Percentiles rank a stretch among this genome's conserved stretches.
These are phyloP conservation scores for Lepiota venenata DNA, from an alignment of 768 basidiomycete species.

Conservation along the genomic window DNA sequence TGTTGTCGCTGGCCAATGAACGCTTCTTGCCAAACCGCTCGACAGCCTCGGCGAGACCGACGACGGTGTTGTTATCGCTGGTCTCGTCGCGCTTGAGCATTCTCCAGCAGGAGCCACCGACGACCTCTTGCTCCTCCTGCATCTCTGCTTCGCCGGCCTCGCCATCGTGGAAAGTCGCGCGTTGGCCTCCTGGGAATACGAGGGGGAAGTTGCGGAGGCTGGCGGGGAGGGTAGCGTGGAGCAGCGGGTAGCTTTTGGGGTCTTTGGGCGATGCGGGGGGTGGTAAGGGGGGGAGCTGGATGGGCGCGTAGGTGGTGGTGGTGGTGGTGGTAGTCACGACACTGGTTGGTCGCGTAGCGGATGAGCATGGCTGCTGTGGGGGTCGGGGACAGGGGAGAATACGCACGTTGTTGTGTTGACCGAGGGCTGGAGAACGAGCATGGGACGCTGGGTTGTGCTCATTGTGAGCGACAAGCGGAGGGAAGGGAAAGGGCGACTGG, in stretches of 20 bases:
- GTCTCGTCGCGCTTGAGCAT: conserved; percentile 69
- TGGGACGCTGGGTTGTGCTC: conserved; percentile 63
- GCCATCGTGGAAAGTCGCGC: conserved; percentile 76
- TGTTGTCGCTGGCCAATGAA: conserved; percentile 55
- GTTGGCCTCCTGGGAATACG: conserved; percentile 76
- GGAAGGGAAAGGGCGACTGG: conserved; percentile 15
- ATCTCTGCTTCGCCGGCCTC: conserved; percentile 61
- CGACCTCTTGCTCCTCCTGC: conserved; percentile 67
- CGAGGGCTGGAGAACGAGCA: conserved; percentile 72
- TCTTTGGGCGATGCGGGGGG: conserved; percentile 70
- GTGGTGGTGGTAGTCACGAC: conserved; percentile 92
- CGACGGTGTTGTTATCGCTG: conserved; percentile 42
- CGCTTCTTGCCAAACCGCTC: conserved; percentile 88
- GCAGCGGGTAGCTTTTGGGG: conserved; percentile 74
- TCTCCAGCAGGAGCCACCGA: conserved; percentile 68
- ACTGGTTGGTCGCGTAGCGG: conserved; percentile 37
- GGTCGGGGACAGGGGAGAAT: neutral
- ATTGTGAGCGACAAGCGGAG: conserved; percentile 34
- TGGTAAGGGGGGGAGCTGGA: conserved; percentile 73
- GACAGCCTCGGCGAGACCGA: conserved; percentile 75
- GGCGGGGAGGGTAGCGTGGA: conserved; percentile 70
- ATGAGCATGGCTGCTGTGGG: conserved; percentile 13
- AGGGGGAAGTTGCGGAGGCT: conserved; percentile 75
- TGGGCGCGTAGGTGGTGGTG: conserved; percentile 88
- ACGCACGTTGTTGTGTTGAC: conserved; percentile 83